Base-by-base conservation (phyloP, 1,284 basidiomycete species). In the Fistulina hepatica region DNA sequence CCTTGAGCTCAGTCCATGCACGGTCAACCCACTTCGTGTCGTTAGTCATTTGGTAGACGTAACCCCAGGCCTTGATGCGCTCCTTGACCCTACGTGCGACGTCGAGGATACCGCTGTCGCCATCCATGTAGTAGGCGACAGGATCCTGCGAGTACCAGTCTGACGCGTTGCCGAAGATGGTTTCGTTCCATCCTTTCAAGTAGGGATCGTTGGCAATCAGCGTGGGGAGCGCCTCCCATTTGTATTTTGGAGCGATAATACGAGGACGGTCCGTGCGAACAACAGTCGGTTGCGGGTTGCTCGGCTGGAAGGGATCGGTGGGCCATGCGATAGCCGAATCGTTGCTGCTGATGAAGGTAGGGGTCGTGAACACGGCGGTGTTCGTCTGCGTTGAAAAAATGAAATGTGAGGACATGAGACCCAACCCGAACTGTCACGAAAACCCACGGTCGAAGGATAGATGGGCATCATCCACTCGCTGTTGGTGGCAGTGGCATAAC, bases 71-170 rank as follows among this genome's bases (percentile, higher is more conserved):
- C 65, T 97, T 97, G 59, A 97, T 66, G 43, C 88, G 73, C 63
- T 81, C 69, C 62, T 98, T 97, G 52, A 95, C 70, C 56, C 85
- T 75, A 49, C 95, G 82, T 20, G 91, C 81, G 48, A 82, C 78
- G 56, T 99, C 95, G 38, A 99, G 72, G 24, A 97, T 91, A 60
- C 95, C 95, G 44, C 86, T 94, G 46, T 69, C 71, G 32, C 86
- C 82, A 54, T 97, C 93, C 53, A 76, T 57, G 44, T 64, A 59
- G 56, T 95, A 95, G n/a, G 55, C 52, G 21, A 84, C 81, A 26
- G 83, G 77, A 16, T 69, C 67, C 24, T 67, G 54, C 39, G 57
- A 51, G 51, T 73, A 76, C 51, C 81, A 92, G 7, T 59, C 58
- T 0, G 88, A 76, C 6, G 93, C 94, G 59, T 98, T 97, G 44